A percentile compares a stretch with the other conserved stretches of the same genome.
phyloP scores from a whole-genome alignment of 257 asterid genomes.

The Ajuga chamaepitys region DNA sequence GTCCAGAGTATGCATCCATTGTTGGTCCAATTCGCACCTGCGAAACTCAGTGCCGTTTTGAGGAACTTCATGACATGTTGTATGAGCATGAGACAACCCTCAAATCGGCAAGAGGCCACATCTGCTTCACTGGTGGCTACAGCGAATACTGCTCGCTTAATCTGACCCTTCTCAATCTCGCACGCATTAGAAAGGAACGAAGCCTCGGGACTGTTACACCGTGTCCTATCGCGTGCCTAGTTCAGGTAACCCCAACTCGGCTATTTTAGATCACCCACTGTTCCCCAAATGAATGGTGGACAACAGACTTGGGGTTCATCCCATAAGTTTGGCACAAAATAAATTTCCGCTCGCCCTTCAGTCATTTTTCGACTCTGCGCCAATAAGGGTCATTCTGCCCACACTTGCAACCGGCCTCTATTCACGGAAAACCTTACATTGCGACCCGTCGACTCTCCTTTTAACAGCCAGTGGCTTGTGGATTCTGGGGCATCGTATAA shows the following conservation, averaged over 20 bases:
- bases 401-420: neutral
- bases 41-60: neutral
- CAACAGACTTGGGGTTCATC: neutral
- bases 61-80: neutral
- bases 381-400: neutral
- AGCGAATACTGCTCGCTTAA: neutral
- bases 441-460: neutral
- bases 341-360: no score
- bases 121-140: neutral
- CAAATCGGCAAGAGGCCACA: neutral
- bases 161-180: rapidly evolving
- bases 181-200: no score
- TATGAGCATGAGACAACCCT: neutral
- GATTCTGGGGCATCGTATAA: neutral
- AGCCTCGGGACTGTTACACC: rapidly evolving
- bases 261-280: no score
- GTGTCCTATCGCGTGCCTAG: neutral
- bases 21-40: no score
- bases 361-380: neutral
- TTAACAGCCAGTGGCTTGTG: neutral
- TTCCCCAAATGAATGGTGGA: no score
- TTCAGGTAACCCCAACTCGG: no score
- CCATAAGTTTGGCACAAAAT: rapidly evolving
- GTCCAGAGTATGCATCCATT: no score
- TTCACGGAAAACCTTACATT: neutral